Percentiles rank a stretch among this genome's conserved stretches.
Conservation (phyloP, 169 alveolate genomes). For the Eimeria nieschulzi region DNA sequence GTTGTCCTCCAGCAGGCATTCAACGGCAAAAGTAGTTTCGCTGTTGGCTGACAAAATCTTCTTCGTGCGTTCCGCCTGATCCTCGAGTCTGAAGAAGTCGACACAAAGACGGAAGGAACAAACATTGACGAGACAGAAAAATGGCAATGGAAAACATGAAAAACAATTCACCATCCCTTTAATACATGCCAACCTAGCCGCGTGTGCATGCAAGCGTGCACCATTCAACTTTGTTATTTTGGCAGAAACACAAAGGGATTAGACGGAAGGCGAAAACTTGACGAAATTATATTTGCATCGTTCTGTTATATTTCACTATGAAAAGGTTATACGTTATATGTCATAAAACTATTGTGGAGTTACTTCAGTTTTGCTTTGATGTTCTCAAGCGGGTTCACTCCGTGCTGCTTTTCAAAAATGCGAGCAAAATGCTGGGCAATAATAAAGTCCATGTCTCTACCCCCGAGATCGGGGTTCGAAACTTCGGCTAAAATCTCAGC, state of each 20-base stretch:
- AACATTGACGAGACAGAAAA: not conserved
- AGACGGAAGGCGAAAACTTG: too few relatives aligned
- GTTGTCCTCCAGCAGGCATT: constrained; percentile 95
- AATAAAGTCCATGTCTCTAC: constrained; percentile 94
- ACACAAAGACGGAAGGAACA: not conserved
- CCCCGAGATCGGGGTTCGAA: constrained; percentile 95
- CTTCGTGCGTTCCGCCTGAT: constrained; percentile 94
- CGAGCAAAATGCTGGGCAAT: constrained; percentile 91
- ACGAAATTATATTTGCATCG: too few relatives aligned
- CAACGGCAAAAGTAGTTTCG: constrained; percentile 93
- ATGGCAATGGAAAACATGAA: not conserved
- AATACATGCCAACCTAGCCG: not conserved
- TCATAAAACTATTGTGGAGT: not conserved
- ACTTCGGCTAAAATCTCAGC: constrained; percentile 90
- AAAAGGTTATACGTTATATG: too few relatives aligned
- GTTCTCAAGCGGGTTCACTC: constrained; percentile 89
- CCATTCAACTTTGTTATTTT: too few relatives aligned
- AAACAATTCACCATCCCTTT: not conserved
- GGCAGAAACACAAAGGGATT: not conserved
- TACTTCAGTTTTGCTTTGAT: constrained; percentile 92
- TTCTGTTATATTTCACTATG: too few relatives aligned
- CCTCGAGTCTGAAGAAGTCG: constrained; percentile 89
- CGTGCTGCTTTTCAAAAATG: constrained; percentile 90
- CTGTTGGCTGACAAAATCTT: constrained; percentile 96
- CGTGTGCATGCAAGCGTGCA: constrained; percentile 5